Evolutionary conservation across 163 green algal genomes (phyloP), one percentile per base, ranked within the genome.

Genomic region (Smithsoniella earleae): DNA sequence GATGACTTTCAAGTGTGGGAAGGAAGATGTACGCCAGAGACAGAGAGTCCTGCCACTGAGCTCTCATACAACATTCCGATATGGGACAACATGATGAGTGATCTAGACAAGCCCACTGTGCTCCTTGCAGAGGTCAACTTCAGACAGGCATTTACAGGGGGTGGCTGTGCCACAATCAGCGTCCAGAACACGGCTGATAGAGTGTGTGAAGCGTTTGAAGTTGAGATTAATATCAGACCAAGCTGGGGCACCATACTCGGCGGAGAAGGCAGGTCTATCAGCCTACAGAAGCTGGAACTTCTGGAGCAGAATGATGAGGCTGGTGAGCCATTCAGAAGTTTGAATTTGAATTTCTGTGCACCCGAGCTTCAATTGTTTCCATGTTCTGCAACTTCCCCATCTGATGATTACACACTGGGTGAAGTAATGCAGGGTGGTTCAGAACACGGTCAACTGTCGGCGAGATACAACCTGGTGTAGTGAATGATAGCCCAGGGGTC

Each of bases 1-100:
- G 58, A 69, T 40, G 58, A 69, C 16, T 69, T 69, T 38, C 58
- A 69, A 69, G 34, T 69, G 18, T 69, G 58, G 58, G 58, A 69
- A 4, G 58, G 58, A 28, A 33, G 27, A n/a, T 69, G 58, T 69
- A 4, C 58, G 6, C 58, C 58, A 43, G 34, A 43, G 58, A 33
- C 38, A 22, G 58, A 69, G 25, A 30, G 30, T 34, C 43, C 43
- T 13, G 10, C 25, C 18, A 30, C 38, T 25, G 25, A 38, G 34
- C n/a, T 69, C 8, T 25, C 25, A 13, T 28, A 69, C n/a, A 30
- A 30, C 22, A 33, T 69, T 30, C 58, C 58, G 5, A 13, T 38
- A 30, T 69, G 58, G 58, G 16, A 18, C 38, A 38, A 36, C 25
- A 69, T 69, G 58, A 33, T 8, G 20, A 33, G 27, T 13, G 25